phyloP scores from a whole-genome alignment of 1,284 basidiomycete genomes.

The Leccinum solheimii region DNA sequence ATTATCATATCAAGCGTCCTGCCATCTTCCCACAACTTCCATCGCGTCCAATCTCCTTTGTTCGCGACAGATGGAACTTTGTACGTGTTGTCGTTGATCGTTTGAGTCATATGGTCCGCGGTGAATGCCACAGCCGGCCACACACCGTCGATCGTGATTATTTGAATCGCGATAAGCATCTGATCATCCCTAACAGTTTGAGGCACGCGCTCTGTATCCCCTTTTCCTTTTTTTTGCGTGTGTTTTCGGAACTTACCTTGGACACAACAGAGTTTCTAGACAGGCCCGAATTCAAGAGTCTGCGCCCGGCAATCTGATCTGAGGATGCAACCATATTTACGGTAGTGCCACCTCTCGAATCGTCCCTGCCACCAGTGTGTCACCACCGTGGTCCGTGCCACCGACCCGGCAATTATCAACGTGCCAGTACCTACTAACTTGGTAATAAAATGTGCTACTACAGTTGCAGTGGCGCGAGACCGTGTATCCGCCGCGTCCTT shows the following conservation, averaged over 20 bases:
- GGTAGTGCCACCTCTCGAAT: slow-evolving; percentile 7
- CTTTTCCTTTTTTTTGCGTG: not conserved
- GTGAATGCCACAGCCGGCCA: not conserved
- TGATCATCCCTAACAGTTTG: slow-evolving; percentile 7
- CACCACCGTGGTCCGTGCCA: not conserved
- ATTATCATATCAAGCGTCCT: not conserved
- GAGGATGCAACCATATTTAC: not conserved
- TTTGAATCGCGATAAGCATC: not conserved
- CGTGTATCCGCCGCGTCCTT: not conserved
- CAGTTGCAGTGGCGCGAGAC: not conserved
- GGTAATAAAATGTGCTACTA: not conserved
- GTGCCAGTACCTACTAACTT: not conserved
- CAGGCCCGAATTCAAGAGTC: not conserved
- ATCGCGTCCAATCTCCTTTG: slow-evolving; percentile 25
- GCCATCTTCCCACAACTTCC: slow-evolving; percentile 2
- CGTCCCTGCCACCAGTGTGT: not conserved
- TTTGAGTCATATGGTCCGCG: slow-evolving; percentile 13
- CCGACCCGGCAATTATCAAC: not conserved
- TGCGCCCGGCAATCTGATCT: slow-evolving; percentile 18
- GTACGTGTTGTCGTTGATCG: slow-evolving; percentile 36
- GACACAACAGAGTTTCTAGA: slow-evolving; percentile 1
- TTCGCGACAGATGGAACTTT: slow-evolving; percentile 1
- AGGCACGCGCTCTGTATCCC: not conserved
- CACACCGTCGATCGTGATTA: slow-evolving; percentile 22
- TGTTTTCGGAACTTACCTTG: not conserved